Evolutionary conservation across 148 eudicot species (phyloP).

Genomic region (Amaranthus hypochondriacus): DNA sequence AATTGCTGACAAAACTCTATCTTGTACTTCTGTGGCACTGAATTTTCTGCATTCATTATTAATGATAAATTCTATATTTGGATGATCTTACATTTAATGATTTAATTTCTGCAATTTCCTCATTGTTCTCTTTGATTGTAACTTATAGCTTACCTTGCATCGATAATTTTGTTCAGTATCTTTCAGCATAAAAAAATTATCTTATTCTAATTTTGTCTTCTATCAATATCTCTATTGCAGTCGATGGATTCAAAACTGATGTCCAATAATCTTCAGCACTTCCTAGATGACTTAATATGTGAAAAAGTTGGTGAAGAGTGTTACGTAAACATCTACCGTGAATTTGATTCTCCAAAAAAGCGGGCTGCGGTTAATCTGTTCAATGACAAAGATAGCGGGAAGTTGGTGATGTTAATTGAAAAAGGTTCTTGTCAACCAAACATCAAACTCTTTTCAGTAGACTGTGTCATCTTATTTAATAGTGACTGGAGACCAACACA

Average conservation of each 20-base stretch:
- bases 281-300: conserved; percentile 64
- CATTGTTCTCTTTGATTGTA: background rate
- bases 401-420: conserved; percentile 64
- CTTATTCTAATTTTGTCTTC: background rate
- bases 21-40: no score
- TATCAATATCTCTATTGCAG: conserved; percentile 5
- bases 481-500: conserved; percentile 65
- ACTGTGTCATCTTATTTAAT: conserved; percentile 54
- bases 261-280: conserved; percentile 36
- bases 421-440: conserved; percentile 47
- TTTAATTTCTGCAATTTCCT: background rate
- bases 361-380: conserved; percentile 59
- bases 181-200: background rate
- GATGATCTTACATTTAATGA: background rate
- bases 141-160: background rate
- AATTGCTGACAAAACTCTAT: no score
- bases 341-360: conserved; percentile 34
- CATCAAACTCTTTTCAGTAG: conserved; percentile 57
- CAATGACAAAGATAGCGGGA: conserved; percentile 54
- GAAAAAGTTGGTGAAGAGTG: conserved; percentile 58
- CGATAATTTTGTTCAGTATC: background rate
- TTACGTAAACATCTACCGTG: conserved; percentile 61
- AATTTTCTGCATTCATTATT: no score
- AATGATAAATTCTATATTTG: background rate
- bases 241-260: conserved; percentile 10